Evolutionary conservation across 2,329 filamentous ascomycete genomes (phyloP), one percentile per base, ranked within the genome.

Genomic region (Acephala macrosclerotiorum): DNA sequence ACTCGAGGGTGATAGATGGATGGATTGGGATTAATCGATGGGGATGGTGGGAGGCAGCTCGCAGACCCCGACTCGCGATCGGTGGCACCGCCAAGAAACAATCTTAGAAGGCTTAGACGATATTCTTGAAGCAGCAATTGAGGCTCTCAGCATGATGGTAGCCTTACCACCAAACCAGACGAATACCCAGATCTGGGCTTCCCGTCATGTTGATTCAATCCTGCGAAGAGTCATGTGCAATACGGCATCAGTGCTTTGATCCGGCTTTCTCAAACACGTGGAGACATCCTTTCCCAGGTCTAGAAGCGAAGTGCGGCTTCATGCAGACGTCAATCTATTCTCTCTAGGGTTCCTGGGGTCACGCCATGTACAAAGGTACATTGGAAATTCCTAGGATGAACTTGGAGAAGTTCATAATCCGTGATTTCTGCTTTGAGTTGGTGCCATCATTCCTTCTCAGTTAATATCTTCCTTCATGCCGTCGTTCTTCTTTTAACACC

Each of bases 251-350:
- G n/a, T n/a, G 11, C n/a, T 20, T n/a, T 22, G 45, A 49, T 18
- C 25, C 26, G n/a, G n/a, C 45, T 49, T 22, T 49, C 45, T 53
- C 49, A 33, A 53, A 53, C 49, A 53, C 49, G 20, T 22, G 18
- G 18, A 20, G 6, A 20, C 45, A 49, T 20, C 18, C 8, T 22
- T 20, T 49, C 45, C 45, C 8, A 49, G n/a, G n/a, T 22, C 3
- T 22, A 25, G 45, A 49, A 3, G 20, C 18, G 45, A 49, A 11
- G 16, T 29, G 49, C 3, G 22, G 29, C 26, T 49, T 16, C 25
- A 29, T 42, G 18, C 38, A 42, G 12, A 42, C 4, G 38, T 14
- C 8, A 18, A 53, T 33, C 25, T 16, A 3, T 25, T 33, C 26
- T 14, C 1, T 26, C 12, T 29, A 12, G 18, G 5, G 4, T 42